These are phyloP conservation scores for Diutina scorzettiae DNA, from an alignment of 1,139 yeast genomes.

Conservation along the genomic window DNA sequence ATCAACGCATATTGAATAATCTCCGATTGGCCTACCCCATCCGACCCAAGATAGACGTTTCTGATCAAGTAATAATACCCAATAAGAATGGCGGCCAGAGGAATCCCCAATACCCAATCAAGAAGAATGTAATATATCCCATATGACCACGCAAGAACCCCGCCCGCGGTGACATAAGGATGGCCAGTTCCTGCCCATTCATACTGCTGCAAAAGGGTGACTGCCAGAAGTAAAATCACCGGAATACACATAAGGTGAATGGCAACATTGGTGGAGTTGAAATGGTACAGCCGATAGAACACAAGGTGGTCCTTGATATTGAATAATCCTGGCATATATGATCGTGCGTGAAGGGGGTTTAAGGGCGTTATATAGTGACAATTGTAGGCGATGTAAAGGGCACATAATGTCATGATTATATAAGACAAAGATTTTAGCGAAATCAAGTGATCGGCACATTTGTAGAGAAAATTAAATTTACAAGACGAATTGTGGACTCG, in stretches of 20 bases:
- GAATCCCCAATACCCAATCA: conserved; percentile 31
- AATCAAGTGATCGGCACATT: too few relatives aligned
- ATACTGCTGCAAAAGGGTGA: conserved; percentile 12
- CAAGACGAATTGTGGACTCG: too few relatives aligned
- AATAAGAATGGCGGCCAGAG: conserved; percentile 24
- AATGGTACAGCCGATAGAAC: conserved; percentile 79
- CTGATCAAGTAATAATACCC: conserved; percentile 31
- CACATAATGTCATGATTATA: too few relatives aligned
- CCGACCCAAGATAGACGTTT: conserved; percentile 12
- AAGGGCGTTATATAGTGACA: too few relatives aligned
- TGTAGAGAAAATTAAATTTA: too few relatives aligned
- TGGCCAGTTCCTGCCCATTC: conserved; percentile 7
- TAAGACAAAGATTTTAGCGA: too few relatives aligned
- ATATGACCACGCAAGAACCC: conserved; percentile 21
- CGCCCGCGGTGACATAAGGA: conserved; percentile 31
- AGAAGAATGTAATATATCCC: conserved; percentile 30
- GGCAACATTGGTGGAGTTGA: conserved; percentile 51
- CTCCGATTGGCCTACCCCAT: conserved; percentile 8
- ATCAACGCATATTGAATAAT: conserved; percentile 17
- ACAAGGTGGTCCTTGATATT: conserved; percentile 59
- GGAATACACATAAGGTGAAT: conserved; percentile 82
- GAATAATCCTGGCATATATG: conserved; percentile 16
- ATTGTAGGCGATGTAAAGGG: too few relatives aligned
- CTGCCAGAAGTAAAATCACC: conserved; percentile 46
- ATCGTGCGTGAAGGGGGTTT: conserved; percentile 11